These are phyloP conservation scores for Zygosaccharomyces siamensis DNA, from an alignment of 805 yeast species.

Conservation along the genomic window DNA sequence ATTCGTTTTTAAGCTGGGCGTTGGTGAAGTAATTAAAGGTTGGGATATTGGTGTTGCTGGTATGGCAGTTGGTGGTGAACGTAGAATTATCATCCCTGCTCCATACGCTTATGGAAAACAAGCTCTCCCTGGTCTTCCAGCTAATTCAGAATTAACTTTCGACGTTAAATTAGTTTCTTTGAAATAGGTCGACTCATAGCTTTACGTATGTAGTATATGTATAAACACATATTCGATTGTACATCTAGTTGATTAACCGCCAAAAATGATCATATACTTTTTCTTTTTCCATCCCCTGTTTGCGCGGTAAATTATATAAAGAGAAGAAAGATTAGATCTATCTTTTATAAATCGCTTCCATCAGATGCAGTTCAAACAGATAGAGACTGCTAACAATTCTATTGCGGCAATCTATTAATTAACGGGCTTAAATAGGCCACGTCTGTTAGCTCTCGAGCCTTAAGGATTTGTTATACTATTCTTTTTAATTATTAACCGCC, in stretches of 20 bases:
- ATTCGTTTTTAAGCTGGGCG: constrained; percentile 83
- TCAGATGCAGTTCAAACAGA: background rate
- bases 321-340: background rate
- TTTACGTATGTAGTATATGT: background rate
- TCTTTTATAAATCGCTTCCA: background rate
- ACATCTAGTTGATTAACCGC: background rate
- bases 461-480: background rate
- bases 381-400: background rate
- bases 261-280: background rate
- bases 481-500: background rate
- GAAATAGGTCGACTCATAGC: constrained; percentile 47
- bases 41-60: constrained; percentile 99
- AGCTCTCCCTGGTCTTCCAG: constrained; percentile 94
- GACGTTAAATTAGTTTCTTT: constrained; percentile 90
- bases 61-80: constrained; percentile 98
- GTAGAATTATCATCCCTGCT: constrained; percentile 94
- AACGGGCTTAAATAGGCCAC: background rate
- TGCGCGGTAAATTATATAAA: background rate
- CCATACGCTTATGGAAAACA: constrained; percentile 94
- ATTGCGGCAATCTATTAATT: background rate
- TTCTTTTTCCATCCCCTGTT: background rate
- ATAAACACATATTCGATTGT: background rate
- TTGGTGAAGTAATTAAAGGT: constrained; percentile 97
- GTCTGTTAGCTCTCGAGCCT: background rate
- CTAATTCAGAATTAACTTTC: constrained; percentile 92